A percentile compares a stretch with the other conserved stretches of the same genome.
These are phyloP conservation scores for Nigrograna mackinnonii DNA, from an alignment of 2,329 filamentous ascomycete genomes.

Conservation along the genomic window DNA sequence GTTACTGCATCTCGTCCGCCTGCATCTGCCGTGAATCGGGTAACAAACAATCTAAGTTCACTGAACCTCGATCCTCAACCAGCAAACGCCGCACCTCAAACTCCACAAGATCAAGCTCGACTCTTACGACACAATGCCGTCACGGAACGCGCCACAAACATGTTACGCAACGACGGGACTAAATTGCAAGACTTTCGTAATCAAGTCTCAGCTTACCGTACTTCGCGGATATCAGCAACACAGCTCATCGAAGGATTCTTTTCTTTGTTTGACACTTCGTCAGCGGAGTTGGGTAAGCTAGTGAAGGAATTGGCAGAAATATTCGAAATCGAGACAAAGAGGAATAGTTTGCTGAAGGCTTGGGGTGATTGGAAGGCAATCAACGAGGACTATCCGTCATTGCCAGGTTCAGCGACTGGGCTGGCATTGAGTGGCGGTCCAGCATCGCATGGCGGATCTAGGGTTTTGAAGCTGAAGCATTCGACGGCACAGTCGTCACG, in stretches of 20 bases:
- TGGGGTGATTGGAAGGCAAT: conserved; percentile 97
- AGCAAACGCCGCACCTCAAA: conserved; percentile 35
- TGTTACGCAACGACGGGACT: conserved; percentile 74
- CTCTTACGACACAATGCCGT: conserved; percentile 81
- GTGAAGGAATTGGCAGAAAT: conserved; percentile 91
- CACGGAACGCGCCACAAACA: conserved; percentile 78
- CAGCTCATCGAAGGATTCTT: conserved; percentile 89
- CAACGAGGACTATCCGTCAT: conserved; percentile 90
- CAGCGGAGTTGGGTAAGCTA: conserved; percentile 81
- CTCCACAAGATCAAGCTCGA: conserved; percentile 80
- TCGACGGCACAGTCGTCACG: conserved; percentile 70
- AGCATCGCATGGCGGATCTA: conserved; percentile 57
- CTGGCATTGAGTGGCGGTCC: conserved; percentile 40
- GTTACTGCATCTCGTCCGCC: conserved; percentile 42
- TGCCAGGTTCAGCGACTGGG: conserved; percentile 67
- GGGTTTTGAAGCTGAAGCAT: conserved; percentile 71
- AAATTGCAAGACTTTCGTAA: conserved; percentile 80
- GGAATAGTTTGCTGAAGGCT: conserved; percentile 73
- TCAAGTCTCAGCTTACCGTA: conserved; percentile 78
- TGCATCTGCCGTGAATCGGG: conserved; percentile 14
- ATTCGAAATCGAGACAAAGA: conserved; percentile 81
- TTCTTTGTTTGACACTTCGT: conserved; percentile 79
- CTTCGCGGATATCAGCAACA: conserved; percentile 68
- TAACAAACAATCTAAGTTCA: conserved; percentile 21
- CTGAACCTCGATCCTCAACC: conserved; percentile 37